Evolutionary conservation across 176 grass and related monocot genomes (phyloP).

Genomic region (Bonia amplexicaulis): DNA sequence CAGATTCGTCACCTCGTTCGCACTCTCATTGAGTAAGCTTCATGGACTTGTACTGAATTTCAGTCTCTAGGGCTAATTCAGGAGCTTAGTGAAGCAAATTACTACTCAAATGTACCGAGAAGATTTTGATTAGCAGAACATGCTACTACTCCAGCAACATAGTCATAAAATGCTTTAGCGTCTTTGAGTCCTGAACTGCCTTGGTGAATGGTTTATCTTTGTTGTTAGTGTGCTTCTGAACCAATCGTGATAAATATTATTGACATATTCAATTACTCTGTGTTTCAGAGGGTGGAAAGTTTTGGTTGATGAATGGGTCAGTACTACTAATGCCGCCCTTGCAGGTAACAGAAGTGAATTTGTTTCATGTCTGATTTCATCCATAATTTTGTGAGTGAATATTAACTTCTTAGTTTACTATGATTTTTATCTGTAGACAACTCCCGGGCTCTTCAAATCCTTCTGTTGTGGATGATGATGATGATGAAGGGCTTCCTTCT

Average conservation of each 20-base stretch:
- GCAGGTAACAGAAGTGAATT: slow-evolving; percentile 47
- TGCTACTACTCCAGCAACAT: neutral
- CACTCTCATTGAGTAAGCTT: slow-evolving; percentile 76
- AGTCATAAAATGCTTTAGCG: neutral
- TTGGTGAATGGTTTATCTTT: neutral
- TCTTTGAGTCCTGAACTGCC: neutral
- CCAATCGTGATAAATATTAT: neutral
- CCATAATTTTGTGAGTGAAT: neutral
- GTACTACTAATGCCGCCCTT: slow-evolving; percentile 47
- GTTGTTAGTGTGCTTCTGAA: neutral
- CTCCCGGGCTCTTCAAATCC: slow-evolving; percentile 43
- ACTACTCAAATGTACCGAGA: neutral
- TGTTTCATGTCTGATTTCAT: neutral
- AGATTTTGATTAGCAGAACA: neutral
- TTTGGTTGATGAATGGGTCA: slow-evolving; percentile 88
- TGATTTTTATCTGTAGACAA: slow-evolving; percentile 29
- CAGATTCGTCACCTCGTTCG: slow-evolving; percentile 59
- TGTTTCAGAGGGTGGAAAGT: slow-evolving; percentile 79
- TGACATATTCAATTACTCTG: slow-evolving; percentile 16
- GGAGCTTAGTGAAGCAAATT: neutral
- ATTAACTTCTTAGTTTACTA: slow-evolving; percentile 4
- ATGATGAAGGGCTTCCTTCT: slow-evolving; percentile 83
- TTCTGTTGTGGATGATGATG: slow-evolving; percentile 47
- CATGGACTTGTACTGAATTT: slow-evolving; percentile 9
- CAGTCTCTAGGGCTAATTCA: neutral